A percentile compares a stretch with the other conserved stretches of the same genome.
These are phyloP conservation scores for Anastatica hierochuntica DNA, from an alignment of 345 rosid species.

Conservation along the genomic window DNA sequence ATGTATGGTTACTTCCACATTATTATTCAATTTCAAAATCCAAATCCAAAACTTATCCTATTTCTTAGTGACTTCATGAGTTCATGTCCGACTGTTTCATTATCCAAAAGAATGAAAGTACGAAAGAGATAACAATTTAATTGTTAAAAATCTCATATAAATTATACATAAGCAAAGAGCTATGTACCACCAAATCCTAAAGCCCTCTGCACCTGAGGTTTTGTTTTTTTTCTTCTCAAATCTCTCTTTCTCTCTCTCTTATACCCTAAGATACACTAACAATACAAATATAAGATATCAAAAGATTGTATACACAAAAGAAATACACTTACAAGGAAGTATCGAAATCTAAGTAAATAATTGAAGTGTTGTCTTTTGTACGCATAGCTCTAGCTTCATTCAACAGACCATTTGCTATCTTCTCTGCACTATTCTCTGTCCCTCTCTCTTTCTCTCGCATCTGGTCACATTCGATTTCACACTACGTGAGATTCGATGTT, in stretches of 20 bases:
- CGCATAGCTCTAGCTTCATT: slow-evolving; percentile 79
- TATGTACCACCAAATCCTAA: too few relatives aligned
- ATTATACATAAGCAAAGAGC: too few relatives aligned
- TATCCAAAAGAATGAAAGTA: too few relatives aligned
- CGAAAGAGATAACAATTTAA: too few relatives aligned
- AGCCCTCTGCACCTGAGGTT: too few relatives aligned
- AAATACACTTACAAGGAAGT: slow-evolving; percentile 29
- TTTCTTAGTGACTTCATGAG: too few relatives aligned
- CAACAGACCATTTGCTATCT: slow-evolving; percentile 63
- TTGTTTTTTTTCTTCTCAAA: slow-evolving; percentile 17
- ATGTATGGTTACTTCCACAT: too few relatives aligned
- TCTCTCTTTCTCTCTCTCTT: slow-evolving; percentile 2
- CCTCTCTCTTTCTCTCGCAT: slow-evolving; percentile 35
- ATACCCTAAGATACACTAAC: too few relatives aligned
- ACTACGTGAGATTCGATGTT: neutral
- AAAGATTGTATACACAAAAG: slow-evolving; percentile 10
- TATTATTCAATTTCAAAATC: too few relatives aligned
- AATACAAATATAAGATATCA: neutral
- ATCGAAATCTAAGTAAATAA: slow-evolving; percentile 75
- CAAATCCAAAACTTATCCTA: too few relatives aligned
- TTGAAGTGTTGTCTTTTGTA: slow-evolving; percentile 90
- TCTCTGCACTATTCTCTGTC: slow-evolving; percentile 41
- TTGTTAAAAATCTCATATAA: too few relatives aligned
- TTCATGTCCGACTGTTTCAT: too few relatives aligned
- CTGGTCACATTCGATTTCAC: slow-evolving; percentile 30